Base-by-base conservation (phyloP, 23 red algal species). In the Porphyridium purpureum region DNA sequence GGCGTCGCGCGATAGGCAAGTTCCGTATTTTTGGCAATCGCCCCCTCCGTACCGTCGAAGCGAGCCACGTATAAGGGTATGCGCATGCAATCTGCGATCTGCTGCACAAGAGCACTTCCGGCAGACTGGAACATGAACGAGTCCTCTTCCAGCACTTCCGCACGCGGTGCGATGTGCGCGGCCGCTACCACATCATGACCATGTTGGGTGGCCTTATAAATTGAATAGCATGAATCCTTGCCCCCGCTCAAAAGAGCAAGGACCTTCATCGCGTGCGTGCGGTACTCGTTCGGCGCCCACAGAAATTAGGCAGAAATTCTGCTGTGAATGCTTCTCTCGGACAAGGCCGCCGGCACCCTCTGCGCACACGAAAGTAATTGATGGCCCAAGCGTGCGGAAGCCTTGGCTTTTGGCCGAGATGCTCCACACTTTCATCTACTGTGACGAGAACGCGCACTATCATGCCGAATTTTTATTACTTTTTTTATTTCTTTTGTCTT, bases 121-220 rank as follows among this genome's bases (percentile, higher is more conserved):
- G 80, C 90, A 14, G 78, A 74, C 50, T 98, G 90, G 49, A 75
- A 98, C 90, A 98, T 98, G 41, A 47, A 66, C 21, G 79, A 86
- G 58, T 98, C 90, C 5, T 57, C 68, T 33, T 98, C 90, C 26
- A 33, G 42, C 4, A 54, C 26, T 6, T 47, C 57, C 20, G 21
- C 5, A 29, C 60, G 57, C 1, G 90, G 90, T 15, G 30, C 47
- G n/a, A 98, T 64, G 61, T 98, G 73, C 0, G 68, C 90, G 7
- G 64, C 21, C 9, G 80, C 90, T 21, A 98, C 74, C 24, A 98
- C 26, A 20, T 67, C 24, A 48, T 98, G 90, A 3, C 90, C 90
- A 31, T 76, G 65, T 19, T 33, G 27, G 14, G 52, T 50, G 27
- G 59, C 48, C 4, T 65, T 46, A 22, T 81, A 53, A 27, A 75